Evolutionary conservation across 352 stramenopile species (phyloP), one percentile per base, ranked within the genome.

Genomic region (Pythium utonaiense): DNA sequence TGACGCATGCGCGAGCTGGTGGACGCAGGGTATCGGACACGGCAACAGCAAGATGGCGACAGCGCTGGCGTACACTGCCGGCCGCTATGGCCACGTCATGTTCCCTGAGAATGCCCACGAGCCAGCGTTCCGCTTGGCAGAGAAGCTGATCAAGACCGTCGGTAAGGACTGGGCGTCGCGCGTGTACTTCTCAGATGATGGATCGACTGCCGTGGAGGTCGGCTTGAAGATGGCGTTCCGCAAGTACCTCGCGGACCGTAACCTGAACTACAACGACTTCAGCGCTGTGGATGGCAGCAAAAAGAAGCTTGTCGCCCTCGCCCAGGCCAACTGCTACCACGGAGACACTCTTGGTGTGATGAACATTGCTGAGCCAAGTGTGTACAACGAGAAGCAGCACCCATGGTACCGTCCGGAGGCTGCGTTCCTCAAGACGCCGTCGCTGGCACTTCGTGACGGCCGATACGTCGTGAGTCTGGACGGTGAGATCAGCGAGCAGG

Each of bases 161-260:
- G 89, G 89, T 16, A 85, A 91, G 41, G 69, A 70, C 24, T 97
- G 89, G 89, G 89, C 89, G 0, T 82, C 77, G 17, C 83, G 89
- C 14, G 90, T 97, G 36, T 97, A 97, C 66, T 97, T 94, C 53
- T 95, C 89, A 3, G 91, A 98, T 47, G 88, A 97, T 48, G 91
- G 88, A 2, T 96, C 88, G 28, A 97, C 91, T 6, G 88, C 87
- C 4, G 88, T 97, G 28, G 92, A 98, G 57, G 85, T 97, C 6
- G 88, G 78, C 2, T 67, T 98, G 30, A 97, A 98, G 70, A 97
- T 98, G 89, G 83, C 85, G 0, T 93, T 95, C 66, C 85, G 85
- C 57, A 95, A 92, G 71, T 95, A 83, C 49, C 62, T 89, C 27
- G 75, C 74, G 1, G 84, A 94, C 51, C 79, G 88, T 60, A 57